Conservation (phyloP, 2,329 filamentous ascomycete genomes). For the Microdochium bolleyi region DNA sequence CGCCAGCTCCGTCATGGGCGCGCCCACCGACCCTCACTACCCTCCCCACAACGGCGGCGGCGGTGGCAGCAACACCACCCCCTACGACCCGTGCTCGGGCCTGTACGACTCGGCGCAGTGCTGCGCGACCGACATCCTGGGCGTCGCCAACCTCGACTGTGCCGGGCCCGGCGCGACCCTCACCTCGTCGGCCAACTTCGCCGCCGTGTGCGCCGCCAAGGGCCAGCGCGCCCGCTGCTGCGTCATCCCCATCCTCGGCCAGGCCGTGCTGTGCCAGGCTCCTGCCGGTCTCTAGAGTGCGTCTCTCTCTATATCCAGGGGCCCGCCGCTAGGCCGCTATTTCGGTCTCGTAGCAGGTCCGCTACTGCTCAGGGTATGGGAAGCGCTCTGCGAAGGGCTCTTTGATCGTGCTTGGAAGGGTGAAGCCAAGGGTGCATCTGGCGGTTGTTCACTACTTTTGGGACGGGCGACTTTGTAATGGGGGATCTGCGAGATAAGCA, state of each 20-base stretch:
- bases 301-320: no score
- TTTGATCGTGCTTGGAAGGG: no score
- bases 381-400: no score
- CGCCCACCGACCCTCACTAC: not conserved
- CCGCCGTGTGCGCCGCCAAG: constrained; percentile 27
- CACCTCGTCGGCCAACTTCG: constrained; percentile 30
- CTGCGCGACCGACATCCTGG: constrained; percentile 55
- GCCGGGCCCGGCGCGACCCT: constrained; percentile 29
- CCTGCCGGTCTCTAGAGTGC: constrained; percentile 12
- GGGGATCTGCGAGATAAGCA: no score
- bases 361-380: no score
- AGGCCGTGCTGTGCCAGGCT: constrained; percentile 23
- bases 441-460: no score
- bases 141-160: constrained; percentile 50
- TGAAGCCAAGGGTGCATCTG: no score
- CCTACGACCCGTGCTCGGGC: constrained; percentile 32
- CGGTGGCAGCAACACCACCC: constrained; percentile 9
- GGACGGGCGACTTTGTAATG: no score
- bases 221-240: constrained; percentile 45
- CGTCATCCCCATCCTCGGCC: constrained; percentile 31
- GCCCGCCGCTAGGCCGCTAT: no score
- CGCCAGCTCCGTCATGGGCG: not conserved
- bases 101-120: constrained; percentile 41
- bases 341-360: no score
- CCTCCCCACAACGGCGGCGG: no score